Evolutionary conservation across 169 alveolate genomes (phyloP).

Genomic region (Plasmodium relictum): DNA sequence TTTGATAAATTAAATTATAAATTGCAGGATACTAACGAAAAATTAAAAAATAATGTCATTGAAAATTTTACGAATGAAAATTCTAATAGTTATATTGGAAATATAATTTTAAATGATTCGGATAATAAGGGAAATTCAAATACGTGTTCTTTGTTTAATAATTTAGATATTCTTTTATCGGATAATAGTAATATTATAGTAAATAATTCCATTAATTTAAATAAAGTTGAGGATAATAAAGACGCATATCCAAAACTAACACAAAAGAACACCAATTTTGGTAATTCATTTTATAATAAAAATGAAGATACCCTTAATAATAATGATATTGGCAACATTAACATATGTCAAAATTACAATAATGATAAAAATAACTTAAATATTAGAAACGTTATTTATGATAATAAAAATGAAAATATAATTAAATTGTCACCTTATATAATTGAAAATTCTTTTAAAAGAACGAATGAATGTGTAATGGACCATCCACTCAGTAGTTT

Average conservation of each 20-base stretch:
- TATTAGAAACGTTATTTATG: neutral
- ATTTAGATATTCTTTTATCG: neutral
- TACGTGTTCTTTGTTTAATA: too few species aligned
- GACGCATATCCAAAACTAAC: neutral
- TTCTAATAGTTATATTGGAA: too few species aligned
- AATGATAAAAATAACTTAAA: neutral
- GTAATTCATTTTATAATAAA: neutral
- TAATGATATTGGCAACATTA: neutral
- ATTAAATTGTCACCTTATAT: neutral
- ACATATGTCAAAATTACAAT: neutral
- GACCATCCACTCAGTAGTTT: neutral
- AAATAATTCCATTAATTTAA: slow-evolving; percentile 3
- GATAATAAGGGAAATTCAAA: too few species aligned
- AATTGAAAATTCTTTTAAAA: neutral
- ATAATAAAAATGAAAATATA: neutral
- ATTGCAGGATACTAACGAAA: too few species aligned
- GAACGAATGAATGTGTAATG: neutral
- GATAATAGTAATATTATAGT: neutral
- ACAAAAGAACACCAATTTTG: slow-evolving; percentile 1
- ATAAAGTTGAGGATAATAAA: neutral
- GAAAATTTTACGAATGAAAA: too few species aligned
- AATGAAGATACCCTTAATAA: neutral
- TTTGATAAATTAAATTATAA: too few species aligned
- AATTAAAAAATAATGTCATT: too few species aligned
- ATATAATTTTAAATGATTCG: too few species aligned